These are phyloP conservation scores for Ganoderma lingzhi DNA, from an alignment of 1,284 basidiomycete species.

Conservation along the genomic window DNA sequence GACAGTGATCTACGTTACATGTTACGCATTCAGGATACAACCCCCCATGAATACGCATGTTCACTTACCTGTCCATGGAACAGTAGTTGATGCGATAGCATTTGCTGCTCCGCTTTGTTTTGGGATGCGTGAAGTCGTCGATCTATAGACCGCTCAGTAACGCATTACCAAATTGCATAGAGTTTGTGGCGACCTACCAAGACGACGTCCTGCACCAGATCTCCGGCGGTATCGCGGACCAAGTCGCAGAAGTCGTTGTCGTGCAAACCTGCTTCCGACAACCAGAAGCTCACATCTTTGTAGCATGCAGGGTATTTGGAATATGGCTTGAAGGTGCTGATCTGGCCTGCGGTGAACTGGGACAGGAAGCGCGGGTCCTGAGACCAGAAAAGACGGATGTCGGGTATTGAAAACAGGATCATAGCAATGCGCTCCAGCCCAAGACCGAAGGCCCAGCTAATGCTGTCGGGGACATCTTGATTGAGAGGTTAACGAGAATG, in stretches of 20 bases:
- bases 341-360: constrained; percentile 84
- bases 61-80: constrained; percentile 89
- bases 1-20: constrained; percentile 73
- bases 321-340: constrained; percentile 86
- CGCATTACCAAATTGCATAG: neutral
- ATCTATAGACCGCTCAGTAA: constrained; percentile 61
- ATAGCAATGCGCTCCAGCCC: constrained; percentile 98
- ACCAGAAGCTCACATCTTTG: constrained; percentile 95
- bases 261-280: constrained; percentile 71
- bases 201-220: constrained; percentile 91
- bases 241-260: constrained; percentile 98
- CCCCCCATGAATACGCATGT: neutral
- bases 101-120: constrained; percentile 80
- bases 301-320: constrained; percentile 90
- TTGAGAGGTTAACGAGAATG: neutral
- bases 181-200: constrained; percentile 58
- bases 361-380: constrained; percentile 86
- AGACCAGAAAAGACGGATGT: constrained; percentile 99
- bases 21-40: constrained; percentile 20
- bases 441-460: constrained; percentile 98
- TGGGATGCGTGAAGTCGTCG: constrained; percentile 93
- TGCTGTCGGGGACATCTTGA: constrained; percentile 80
- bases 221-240: constrained; percentile 91
- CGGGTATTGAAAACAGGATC: constrained; percentile 97
- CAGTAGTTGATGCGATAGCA: constrained; percentile 96